These are phyloP conservation scores for Acorus gramineus DNA, from an alignment of 106 monocot genomes.

Conservation along the genomic window DNA sequence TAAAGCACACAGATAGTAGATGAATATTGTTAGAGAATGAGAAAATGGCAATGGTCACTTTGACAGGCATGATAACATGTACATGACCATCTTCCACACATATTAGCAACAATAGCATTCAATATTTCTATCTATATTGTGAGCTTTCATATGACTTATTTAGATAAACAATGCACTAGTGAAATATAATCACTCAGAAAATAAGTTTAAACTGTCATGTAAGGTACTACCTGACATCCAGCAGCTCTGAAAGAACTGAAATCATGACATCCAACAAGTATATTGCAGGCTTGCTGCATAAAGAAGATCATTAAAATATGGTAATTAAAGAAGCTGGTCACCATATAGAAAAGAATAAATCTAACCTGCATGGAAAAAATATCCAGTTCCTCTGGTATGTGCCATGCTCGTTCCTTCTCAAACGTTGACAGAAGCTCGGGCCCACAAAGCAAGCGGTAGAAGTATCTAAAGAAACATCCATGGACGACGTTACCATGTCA, in stretches of 20 bases:
- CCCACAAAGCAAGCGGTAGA: constrained; percentile 84
- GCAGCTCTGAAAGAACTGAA: constrained; percentile 96
- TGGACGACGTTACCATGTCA: background rate
- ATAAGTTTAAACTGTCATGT: no score
- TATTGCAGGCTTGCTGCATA: constrained; percentile 69
- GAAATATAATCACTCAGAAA: no score
- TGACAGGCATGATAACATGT: no score
- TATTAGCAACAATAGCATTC: no score
- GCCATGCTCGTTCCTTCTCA: constrained; percentile 85
- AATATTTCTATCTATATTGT: no score
- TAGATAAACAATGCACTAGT: no score
- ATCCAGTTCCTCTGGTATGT: constrained; percentile 62
- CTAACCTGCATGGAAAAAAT: constrained; percentile 55
- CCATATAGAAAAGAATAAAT: constrained; percentile 1
- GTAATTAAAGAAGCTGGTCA: background rate
- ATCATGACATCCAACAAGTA: constrained; percentile 80
- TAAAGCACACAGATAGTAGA: no score
- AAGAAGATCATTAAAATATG: constrained; percentile 5
- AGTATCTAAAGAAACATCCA: constrained; percentile 38
- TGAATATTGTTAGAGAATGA: no score
- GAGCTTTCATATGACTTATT: no score
- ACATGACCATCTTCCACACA: no score
- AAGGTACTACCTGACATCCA: constrained; percentile 69
- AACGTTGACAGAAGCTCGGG: constrained; percentile 71
- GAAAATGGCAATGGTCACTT: no score